These are phyloP conservation scores for Aphanocladium album DNA, from an alignment of 2,329 filamentous ascomycete species.

Conservation along the genomic window DNA sequence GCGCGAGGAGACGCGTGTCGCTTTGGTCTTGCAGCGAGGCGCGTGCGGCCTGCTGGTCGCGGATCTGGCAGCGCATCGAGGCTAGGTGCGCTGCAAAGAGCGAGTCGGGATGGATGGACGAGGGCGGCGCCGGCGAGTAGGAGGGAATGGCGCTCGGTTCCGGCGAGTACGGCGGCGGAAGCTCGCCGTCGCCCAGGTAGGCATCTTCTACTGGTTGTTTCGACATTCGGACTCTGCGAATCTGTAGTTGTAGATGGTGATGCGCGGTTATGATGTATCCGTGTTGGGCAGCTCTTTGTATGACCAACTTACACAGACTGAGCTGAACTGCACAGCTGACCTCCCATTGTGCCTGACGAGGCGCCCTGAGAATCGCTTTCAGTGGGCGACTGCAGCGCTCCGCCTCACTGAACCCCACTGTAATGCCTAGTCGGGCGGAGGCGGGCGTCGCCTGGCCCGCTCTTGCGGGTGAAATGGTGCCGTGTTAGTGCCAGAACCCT, in stretches of 20 bases:
- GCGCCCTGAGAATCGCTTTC: background rate
- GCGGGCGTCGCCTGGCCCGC: background rate
- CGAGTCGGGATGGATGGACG: background rate
- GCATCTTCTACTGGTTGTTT: background rate
- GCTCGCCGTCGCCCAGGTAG: background rate
- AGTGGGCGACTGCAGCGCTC: background rate
- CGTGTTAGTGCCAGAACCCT: background rate
- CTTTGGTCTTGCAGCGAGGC: constrained; percentile 23
- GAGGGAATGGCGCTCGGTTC: background rate
- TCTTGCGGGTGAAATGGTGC: background rate
- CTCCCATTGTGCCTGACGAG: background rate
- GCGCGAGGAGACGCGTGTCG: constrained; percentile 30
- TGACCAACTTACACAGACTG: background rate
- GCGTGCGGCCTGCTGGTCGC: constrained; percentile 22
- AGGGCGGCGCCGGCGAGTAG: background rate
- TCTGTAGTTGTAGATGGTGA: background rate
- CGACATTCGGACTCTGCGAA: background rate
- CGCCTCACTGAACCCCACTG: background rate
- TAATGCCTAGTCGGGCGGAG: background rate
- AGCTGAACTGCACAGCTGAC: background rate
- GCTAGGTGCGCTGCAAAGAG: constrained; percentile 24
- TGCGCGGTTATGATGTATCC: background rate
- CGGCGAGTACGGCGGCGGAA: constrained; percentile 6
- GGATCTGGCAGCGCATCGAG: constrained; percentile 28
- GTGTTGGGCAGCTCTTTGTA: background rate